Base-by-base conservation (phyloP, 2,329 filamentous ascomycete species). In the Penicillium vulpinum region DNA sequence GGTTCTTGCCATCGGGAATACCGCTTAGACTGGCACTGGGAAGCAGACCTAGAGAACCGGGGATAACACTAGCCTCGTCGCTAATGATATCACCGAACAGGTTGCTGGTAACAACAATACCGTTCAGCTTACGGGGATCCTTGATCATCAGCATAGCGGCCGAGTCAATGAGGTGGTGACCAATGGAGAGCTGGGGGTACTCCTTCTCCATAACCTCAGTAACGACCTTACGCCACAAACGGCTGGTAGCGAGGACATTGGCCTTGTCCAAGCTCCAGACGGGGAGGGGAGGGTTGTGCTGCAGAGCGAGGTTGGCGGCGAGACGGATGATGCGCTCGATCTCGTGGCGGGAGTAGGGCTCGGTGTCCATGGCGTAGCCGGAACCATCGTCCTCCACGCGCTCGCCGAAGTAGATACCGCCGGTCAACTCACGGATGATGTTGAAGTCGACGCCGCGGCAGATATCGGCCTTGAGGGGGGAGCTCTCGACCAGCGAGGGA, bases 131-230 rank as follows among this genome's bases (percentile, higher is more conserved):
- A 11, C 88, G 83, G 10, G 93, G 93, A 77, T 92, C 93, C 87
- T 96, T 97, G 71, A 97, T 85, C 89, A 97, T 91, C 67, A 97
- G 81, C 92, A 97, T 97, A 63, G 93, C 93, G n/a, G 93, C 93
- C 55, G 87, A 91, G 79, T 97, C 93, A 72, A 97, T 96, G 49
- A 97, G 84, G 74, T 97, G 92, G 75, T 96, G 93, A 63, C 87
- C 85, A 41, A 95, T 79, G 79, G 90, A 85, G 44, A 97, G 78
- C 73, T 93, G 85, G 3, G 93, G 92, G 79, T 95, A 97, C 81
- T 97, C 93, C 64, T 88, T 88, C 65, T 83, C 84, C 83, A 96
- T 93, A 57, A 92, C 83, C 78, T 96, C 90, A 39, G 85, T 87
- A 43, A 96, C 89, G 2, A 89, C 89, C 80, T 90, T 92, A 60